phyloP scores from a whole-genome alignment of 805 yeast species.

The Metschnikowia borealis region DNA sequence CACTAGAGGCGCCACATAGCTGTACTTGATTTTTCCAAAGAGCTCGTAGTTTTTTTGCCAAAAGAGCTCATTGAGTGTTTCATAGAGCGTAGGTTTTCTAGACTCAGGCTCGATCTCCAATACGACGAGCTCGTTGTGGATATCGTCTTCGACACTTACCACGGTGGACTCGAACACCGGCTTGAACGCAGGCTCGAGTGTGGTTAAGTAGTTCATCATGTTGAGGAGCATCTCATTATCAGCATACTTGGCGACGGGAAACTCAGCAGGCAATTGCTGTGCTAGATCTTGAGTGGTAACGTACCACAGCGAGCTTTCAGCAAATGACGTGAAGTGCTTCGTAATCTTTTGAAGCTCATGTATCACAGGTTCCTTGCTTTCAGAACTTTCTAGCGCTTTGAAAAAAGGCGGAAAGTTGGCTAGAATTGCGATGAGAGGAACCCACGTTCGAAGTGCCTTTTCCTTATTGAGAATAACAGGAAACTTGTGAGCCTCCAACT shows the following conservation, averaged over 20 bases:
- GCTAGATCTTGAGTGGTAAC: conserved; percentile 20
- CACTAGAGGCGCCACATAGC: conserved; percentile 27
- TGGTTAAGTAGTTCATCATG: conserved; percentile 16
- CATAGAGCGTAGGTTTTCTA: conserved; percentile 25
- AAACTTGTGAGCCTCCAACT: conserved; percentile 8
- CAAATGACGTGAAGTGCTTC: conserved; percentile 15
- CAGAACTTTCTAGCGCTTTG: conserved; percentile 21
- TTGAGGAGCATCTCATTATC: conserved; percentile 22
- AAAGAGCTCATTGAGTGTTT: conserved; percentile 32
- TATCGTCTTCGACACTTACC: conserved; percentile 25
- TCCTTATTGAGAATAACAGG: conserved; percentile 11
- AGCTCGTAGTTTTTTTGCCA: conserved; percentile 32
- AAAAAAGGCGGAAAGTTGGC: conserved; percentile 34
- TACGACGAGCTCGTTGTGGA: conserved; percentile 22
- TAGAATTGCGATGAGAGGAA: conserved; percentile 38
- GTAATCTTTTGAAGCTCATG: conserved; percentile 22
- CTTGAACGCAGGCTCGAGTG: conserved; percentile 12
- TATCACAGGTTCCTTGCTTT: conserved; percentile 12
- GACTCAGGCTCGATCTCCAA: conserved; percentile 33
- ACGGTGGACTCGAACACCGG: conserved; percentile 25
- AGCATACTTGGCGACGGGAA: conserved; percentile 13
- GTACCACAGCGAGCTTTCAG: conserved; percentile 16
- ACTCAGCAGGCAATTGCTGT: conserved; percentile 18
- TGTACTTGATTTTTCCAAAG: conserved; percentile 27
- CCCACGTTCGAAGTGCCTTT: conserved; percentile 24